A percentile compares a stretch with the other conserved stretches of the same genome.
Conservation (phyloP, 495 filamentous ascomycete species). For the Penicillium angulare region DNA sequence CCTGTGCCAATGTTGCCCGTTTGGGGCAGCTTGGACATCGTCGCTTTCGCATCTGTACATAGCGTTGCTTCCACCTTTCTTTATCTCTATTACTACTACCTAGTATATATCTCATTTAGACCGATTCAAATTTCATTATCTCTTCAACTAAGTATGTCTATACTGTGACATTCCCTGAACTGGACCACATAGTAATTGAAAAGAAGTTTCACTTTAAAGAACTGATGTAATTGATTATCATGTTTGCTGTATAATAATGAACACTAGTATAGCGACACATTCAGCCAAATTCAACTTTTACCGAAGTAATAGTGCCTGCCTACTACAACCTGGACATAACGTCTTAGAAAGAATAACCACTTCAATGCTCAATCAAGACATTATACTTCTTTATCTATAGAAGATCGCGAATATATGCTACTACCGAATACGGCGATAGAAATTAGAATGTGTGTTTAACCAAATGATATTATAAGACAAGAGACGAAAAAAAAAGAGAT, state of each 20-base stretch:
- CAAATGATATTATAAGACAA: background rate
- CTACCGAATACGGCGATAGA: background rate
- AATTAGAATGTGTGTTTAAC: background rate
- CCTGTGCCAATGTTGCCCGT: background rate
- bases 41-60: slow-evolving; percentile 4
- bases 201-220: too few relatives aligned
- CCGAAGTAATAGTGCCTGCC: too few relatives aligned
- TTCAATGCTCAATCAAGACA: too few relatives aligned
- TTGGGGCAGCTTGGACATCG: background rate
- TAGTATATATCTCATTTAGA: background rate
- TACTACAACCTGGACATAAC: too few relatives aligned
- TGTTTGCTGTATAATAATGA: too few relatives aligned
- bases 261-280: too few relatives aligned
- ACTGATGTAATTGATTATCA: too few relatives aligned
- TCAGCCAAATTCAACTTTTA: too few relatives aligned
- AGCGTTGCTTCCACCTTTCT: background rate
- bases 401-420: too few relatives aligned
- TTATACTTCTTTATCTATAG: too few relatives aligned
- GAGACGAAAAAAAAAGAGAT: background rate
- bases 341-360: too few relatives aligned
- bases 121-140: background rate
- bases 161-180: background rate
- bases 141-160: background rate
- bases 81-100: background rate
- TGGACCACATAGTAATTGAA: background rate